Evolutionary conservation across 2,329 filamentous ascomycete species (phyloP).

Genomic region (Talaromyces sp.): DNA sequence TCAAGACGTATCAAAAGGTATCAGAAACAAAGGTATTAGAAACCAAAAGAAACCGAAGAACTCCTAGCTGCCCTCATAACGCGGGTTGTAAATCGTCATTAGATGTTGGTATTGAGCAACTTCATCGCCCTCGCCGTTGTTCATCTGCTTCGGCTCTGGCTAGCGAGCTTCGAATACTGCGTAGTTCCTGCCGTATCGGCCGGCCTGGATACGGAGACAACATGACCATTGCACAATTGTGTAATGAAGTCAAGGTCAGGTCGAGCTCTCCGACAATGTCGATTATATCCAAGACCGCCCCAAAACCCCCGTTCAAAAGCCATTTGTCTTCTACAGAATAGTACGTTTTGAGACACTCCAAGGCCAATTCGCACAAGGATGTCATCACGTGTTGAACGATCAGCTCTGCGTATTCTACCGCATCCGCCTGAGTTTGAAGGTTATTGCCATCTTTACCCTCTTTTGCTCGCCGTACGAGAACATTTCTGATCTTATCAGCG

Average conservation of each 20-base stretch:
- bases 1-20: neutral
- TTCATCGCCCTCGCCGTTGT: neutral
- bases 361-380: constrained; percentile 19
- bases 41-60: neutral
- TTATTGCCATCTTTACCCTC: neutral
- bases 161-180: neutral
- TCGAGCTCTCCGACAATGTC: constrained; percentile 19
- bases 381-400: constrained; percentile 24
- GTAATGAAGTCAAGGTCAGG: neutral
- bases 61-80: neutral
- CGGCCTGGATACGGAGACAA: neutral
- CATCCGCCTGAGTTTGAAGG: constrained; percentile 8
- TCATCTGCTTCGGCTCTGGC: neutral
- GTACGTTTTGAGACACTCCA: constrained; percentile 23
- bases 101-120: neutral
- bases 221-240: neutral
- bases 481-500: neutral
- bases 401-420: constrained; percentile 18
- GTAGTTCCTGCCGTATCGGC: neutral
- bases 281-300: constrained; percentile 21
- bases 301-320: constrained; percentile 19
- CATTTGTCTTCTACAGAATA: constrained; percentile 12
- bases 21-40: neutral
- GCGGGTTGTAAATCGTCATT: neutral
- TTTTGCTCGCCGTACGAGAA: neutral